phyloP scores from a whole-genome alignment of 2,329 filamentous ascomycete genomes.

The Sphaerulina vaccinii region DNA sequence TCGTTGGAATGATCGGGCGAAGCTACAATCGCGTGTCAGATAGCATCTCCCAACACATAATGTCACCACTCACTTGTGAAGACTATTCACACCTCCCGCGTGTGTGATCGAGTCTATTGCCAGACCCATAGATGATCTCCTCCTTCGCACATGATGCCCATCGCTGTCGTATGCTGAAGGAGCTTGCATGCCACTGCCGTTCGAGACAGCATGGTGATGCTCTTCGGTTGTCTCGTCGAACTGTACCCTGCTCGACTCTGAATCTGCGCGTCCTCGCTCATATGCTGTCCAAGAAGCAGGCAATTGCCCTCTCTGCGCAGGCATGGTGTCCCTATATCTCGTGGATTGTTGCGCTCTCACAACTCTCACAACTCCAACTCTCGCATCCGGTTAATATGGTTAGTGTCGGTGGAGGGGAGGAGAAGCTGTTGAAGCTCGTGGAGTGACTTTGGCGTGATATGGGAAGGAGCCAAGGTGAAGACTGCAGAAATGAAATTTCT shows the following conservation, averaged over 20 bases:
- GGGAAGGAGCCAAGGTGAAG: constrained; percentile 6
- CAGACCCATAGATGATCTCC: constrained; percentile 51
- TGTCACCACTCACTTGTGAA: constrained; percentile 52
- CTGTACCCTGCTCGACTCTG: constrained; percentile 40
- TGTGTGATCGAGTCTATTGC: constrained; percentile 58
- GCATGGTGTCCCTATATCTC: too few relatives aligned
- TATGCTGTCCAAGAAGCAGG: constrained; percentile 50
- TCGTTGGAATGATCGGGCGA: constrained; percentile 87
- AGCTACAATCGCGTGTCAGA: constrained; percentile 54
- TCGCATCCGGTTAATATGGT: too few relatives aligned
- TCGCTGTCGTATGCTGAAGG: constrained; percentile 22
- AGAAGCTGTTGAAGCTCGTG: constrained; percentile 25
- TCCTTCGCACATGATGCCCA: constrained; percentile 36
- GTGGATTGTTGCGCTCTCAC: too few relatives aligned
- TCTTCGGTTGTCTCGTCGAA: constrained; percentile 33
- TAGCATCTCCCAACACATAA: not conserved
- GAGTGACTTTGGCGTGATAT: not conserved
- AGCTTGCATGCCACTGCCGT: constrained; percentile 17
- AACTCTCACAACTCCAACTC: too few relatives aligned
- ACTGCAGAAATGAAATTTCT: too few relatives aligned
- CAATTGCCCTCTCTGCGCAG: constrained; percentile 32
- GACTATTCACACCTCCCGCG: constrained; percentile 86
- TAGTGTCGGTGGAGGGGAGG: too few relatives aligned
- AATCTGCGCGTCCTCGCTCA: constrained; percentile 43
- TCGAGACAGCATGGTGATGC: constrained; percentile 25